Evolutionary conservation across 2,329 filamentous ascomycete genomes (phyloP).

Genomic region (Colletotrichum truncatum): DNA sequence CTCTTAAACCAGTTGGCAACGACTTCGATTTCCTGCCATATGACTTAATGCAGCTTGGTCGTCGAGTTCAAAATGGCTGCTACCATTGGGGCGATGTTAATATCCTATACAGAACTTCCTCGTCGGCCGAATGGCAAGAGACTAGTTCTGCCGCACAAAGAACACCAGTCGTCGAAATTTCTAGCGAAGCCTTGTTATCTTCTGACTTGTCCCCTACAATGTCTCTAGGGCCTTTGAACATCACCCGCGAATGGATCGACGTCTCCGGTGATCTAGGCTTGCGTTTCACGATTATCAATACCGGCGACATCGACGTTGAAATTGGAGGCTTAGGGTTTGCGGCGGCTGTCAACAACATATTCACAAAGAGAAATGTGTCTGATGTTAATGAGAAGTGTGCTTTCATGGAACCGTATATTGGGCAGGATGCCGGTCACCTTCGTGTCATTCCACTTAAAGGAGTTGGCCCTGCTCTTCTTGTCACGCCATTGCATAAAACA

Average conservation of each 20-base stretch:
- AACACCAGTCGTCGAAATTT: conserved; percentile 45
- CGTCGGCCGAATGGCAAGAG: conserved; percentile 50
- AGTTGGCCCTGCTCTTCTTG: conserved; percentile 59
- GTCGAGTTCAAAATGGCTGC: conserved; percentile 58
- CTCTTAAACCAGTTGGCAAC: conserved; percentile 48
- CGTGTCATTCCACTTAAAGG: conserved; percentile 60
- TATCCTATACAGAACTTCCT: conserved; percentile 57
- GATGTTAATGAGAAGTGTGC: conserved; percentile 61
- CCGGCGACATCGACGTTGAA: conserved; percentile 50
- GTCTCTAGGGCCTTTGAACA: conserved; percentile 47
- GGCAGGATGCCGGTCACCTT: conserved; percentile 65
- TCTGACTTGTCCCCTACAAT: conserved; percentile 54
- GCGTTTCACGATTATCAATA: conserved; percentile 59
- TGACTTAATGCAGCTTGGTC: conserved; percentile 50
- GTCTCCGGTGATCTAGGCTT: conserved; percentile 58
- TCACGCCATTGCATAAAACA: conserved; percentile 57
- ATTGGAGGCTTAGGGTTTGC: conserved; percentile 66
- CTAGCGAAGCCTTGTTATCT: conserved; percentile 64
- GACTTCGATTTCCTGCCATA: conserved; percentile 65
- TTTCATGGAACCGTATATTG: conserved; percentile 66
- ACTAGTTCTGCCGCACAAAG: conserved; percentile 55
- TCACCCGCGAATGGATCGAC: conserved; percentile 62
- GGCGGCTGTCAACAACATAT: conserved; percentile 70
- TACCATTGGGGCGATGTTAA: conserved; percentile 69
- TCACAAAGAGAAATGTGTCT: conserved; percentile 56